Evolutionary conservation across 352 stramenopile species (phyloP), one percentile per base, ranked within the genome.

Genomic region (Phytophthora syringae): DNA sequence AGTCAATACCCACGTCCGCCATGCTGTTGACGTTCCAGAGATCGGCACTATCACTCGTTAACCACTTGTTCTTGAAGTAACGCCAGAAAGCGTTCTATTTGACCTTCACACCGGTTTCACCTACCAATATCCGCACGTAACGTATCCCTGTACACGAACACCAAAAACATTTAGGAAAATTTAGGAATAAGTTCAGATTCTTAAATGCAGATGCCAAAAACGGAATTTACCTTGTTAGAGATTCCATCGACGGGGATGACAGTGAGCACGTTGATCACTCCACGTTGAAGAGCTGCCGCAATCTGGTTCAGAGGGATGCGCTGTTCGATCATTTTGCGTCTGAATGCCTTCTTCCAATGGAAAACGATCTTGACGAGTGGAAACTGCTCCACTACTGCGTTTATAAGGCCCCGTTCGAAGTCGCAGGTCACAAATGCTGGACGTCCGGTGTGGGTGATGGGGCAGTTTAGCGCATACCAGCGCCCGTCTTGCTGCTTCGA

Each of bases 161-260:
- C n/a, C n/a, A n/a, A n/a, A n/a, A n/a, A n/a, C n/a, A n/a, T n/a
- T n/a, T n/a, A n/a, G n/a, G n/a, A n/a, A n/a, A n/a, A n/a, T n/a
- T n/a, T n/a, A n/a, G n/a, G n/a, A n/a, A n/a, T n/a, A n/a, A n/a
- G n/a, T n/a, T n/a, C n/a, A n/a, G n/a, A n/a, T n/a, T n/a, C n/a
- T n/a, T n/a, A n/a, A n/a, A n/a, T n/a, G n/a, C n/a, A n/a, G n/a
- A n/a, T n/a, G n/a, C n/a, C n/a, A n/a, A n/a, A n/a, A n/a, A n/a
- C n/a, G n/a, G n/a, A n/a, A n/a, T n/a, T 39, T 24, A 97, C 90
- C 64, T 94, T 93, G 7, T 86, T 20, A 18, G 27, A 6, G 27
- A 65, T 59, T 47, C 50, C 43, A 11, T 56, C 45, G 11, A 57
- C 45, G 16, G 36, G 45, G 27, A 64, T 64, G 16, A 64, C 25